Conservation (phyloP, 805 yeast genomes). For the Schizosaccharomyces osmophilus region DNA sequence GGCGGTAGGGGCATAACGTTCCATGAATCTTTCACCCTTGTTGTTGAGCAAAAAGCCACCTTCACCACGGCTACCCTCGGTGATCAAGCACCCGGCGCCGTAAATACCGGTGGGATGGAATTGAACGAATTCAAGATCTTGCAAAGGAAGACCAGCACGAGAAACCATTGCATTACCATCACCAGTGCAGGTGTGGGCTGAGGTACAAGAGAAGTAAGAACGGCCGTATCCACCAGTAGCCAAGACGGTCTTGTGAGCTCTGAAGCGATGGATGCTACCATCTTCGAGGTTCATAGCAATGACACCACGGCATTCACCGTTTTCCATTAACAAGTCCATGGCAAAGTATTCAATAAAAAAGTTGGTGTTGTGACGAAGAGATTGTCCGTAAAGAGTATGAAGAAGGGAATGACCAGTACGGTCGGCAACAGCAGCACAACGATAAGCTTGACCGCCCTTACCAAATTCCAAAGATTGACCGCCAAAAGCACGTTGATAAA, state of each 20-base stretch:
- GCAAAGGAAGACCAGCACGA: slow-evolving; percentile 92
- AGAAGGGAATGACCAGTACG: slow-evolving; percentile 94
- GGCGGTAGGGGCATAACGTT: slow-evolving; percentile 95
- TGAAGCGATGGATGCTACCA: slow-evolving; percentile 92
- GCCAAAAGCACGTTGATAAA: slow-evolving; percentile 96
- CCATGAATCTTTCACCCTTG: slow-evolving; percentile 99
- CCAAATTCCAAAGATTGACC: slow-evolving; percentile 91
- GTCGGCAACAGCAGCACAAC: slow-evolving; percentile 98
- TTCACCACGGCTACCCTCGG: slow-evolving; percentile 99
- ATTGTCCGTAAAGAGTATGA: slow-evolving; percentile 90
- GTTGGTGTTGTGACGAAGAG: slow-evolving; percentile 87
- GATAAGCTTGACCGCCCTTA: slow-evolving; percentile 96
- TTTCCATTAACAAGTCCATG: slow-evolving; percentile 75
- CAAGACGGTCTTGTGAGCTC: slow-evolving; percentile 83
- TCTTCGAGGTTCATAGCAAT: slow-evolving; percentile 96
- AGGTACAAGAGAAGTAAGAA: slow-evolving; percentile 94
- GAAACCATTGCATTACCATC: slow-evolving; percentile 97
- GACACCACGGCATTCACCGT: slow-evolving; percentile 90
- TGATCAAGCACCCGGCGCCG: slow-evolving; percentile 95
- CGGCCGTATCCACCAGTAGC: slow-evolving; percentile 99
- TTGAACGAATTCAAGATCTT: slow-evolving; percentile 92
- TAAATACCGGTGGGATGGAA: slow-evolving; percentile 99
- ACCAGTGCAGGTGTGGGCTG: slow-evolving; percentile 99
- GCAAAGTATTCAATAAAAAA: slow-evolving; percentile 96
- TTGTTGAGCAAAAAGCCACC: slow-evolving; percentile 92